Conservation (phyloP, 2,329 filamentous ascomycete genomes). For the Sporothrix protearum region DNA sequence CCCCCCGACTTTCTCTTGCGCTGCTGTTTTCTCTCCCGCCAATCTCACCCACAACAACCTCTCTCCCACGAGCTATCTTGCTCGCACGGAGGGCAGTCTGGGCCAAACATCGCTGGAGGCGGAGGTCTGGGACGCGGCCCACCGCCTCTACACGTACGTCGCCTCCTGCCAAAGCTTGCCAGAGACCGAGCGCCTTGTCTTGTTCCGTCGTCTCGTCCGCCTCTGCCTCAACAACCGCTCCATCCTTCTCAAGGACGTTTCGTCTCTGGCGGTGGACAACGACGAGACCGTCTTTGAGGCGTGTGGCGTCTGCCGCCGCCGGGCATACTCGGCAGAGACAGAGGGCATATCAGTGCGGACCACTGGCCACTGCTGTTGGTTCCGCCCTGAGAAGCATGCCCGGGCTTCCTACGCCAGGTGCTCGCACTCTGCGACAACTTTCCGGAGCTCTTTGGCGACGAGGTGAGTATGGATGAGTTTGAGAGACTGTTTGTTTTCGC, state of each 20-base stretch:
- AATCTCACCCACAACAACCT: not conserved
- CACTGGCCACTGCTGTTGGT: conserved; percentile 19
- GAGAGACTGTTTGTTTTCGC: not conserved
- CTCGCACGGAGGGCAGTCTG: not conserved
- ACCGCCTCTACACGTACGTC: conserved; percentile 17
- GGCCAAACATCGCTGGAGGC: conserved; percentile 10
- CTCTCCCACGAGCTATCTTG: conserved; percentile 8
- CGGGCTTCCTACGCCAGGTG: not conserved
- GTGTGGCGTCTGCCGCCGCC: conserved; percentile 16
- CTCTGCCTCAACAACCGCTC: conserved; percentile 14
- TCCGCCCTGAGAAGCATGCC: not conserved
- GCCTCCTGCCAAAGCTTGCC: not conserved
- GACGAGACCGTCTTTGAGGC: not conserved
- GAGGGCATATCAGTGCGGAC: not conserved
- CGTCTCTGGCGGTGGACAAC: not conserved
- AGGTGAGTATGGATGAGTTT: not conserved
- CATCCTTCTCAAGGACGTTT: not conserved
- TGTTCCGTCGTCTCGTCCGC: conserved; percentile 14
- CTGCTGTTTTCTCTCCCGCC: not conserved
- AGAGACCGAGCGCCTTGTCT: not conserved
- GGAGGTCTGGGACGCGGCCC: conserved; percentile 17
- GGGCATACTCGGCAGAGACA: not conserved
- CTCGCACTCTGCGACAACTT: not conserved
- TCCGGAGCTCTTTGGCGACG: conserved; percentile 3
- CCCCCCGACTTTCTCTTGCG: not conserved